These are phyloP conservation scores for Geranium brycei DNA, from an alignment of 345 rosid species.

Conservation along the genomic window DNA sequence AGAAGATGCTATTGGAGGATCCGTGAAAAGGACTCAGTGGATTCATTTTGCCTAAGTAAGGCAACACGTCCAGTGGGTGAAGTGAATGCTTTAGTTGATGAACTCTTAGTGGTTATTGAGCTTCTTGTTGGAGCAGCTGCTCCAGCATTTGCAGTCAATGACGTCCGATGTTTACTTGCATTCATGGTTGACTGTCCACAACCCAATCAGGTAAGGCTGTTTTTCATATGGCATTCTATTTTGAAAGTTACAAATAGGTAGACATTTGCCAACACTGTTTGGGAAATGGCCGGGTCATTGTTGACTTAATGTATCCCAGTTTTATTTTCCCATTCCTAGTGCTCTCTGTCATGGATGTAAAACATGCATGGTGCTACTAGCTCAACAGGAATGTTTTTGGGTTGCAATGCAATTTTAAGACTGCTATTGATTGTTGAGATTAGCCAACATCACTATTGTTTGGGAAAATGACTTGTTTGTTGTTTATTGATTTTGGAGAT, in stretches of 20 bases:
- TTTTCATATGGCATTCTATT: background rate
- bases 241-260: background rate
- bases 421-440: background rate
- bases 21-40: conserved; percentile 66
- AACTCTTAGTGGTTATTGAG: conserved; percentile 92
- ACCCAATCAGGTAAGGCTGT: conserved; percentile 63
- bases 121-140: conserved; percentile 87
- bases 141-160: conserved; percentile 64
- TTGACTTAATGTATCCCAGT: background rate
- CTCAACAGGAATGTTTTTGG: background rate
- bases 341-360: background rate
- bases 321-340: background rate
- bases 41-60: conserved; percentile 44
- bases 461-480: too few relatives aligned
- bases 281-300: background rate
- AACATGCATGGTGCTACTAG: background rate
- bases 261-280: background rate
- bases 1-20: conserved; percentile 96
- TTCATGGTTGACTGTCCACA: conserved; percentile 96
- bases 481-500: too few relatives aligned
- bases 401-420: background rate
- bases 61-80: conserved; percentile 75
- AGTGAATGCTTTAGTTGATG: conserved; percentile 94
- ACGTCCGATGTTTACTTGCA: conserved; percentile 74
- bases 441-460: too few relatives aligned